Conservation (phyloP, 108 stramenopile genomes). For the Cyclotella atomus region DNA sequence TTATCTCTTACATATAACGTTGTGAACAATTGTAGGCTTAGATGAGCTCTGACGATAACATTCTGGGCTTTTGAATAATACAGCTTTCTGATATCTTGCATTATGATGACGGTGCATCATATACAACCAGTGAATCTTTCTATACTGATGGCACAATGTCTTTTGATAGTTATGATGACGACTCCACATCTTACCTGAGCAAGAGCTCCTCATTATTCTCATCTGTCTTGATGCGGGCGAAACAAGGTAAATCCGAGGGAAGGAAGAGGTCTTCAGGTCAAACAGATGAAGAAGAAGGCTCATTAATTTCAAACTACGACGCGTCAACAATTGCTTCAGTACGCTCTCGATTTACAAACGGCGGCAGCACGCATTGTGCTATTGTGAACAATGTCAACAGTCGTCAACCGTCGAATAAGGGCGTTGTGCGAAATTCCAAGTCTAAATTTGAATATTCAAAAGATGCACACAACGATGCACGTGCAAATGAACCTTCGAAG, state of each 20-base stretch:
- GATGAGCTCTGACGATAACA: too few relatives aligned
- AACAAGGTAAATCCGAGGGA: background rate
- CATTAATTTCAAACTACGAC: background rate
- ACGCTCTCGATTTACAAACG: conserved; percentile 5
- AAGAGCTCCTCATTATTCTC: background rate
- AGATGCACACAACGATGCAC: too few relatives aligned
- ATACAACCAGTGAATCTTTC: background rate
- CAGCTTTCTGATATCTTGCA: background rate
- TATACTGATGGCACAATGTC: background rate
- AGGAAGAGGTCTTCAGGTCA: background rate
- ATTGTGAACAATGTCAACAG: too few relatives aligned
- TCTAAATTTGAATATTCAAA: background rate
- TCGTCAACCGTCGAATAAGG: too few relatives aligned
- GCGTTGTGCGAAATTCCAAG: too few relatives aligned
- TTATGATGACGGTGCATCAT: background rate
- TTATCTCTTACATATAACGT: too few relatives aligned
- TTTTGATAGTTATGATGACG: too few relatives aligned
- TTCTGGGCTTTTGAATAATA: background rate
- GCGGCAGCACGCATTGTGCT: background rate
- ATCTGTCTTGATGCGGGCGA: background rate
- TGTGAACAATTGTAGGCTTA: too few relatives aligned
- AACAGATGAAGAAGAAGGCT: conserved; percentile 2
- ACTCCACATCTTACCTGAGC: background rate
- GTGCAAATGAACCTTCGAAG: too few relatives aligned
- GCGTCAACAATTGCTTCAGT: background rate